Conservation (phyloP, 352 stramenopile genomes). For the Phytophthora litchii region DNA sequence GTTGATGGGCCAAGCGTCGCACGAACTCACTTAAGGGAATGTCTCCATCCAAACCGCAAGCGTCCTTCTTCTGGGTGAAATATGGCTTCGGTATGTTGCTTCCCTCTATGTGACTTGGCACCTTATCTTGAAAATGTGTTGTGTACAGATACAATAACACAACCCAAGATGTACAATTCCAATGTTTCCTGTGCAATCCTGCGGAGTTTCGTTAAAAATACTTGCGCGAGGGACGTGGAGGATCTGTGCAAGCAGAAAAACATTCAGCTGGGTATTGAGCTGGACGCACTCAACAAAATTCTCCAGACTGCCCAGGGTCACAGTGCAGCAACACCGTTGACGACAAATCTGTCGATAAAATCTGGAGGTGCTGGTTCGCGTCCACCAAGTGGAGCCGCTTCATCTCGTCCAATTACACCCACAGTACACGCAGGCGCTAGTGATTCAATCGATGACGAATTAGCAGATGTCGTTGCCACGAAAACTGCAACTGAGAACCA, state of each 20-base stretch:
- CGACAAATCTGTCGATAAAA: constrained; percentile 6
- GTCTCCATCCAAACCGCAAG: constrained; percentile 12
- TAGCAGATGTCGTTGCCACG: constrained; percentile 34
- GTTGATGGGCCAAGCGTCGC: no score
- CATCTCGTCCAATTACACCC: constrained; percentile 22
- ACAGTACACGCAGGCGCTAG: constrained; percentile 6
- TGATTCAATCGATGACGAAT: constrained; percentile 27
- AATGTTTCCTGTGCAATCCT: constrained; percentile 77
- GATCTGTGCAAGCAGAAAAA: constrained; percentile 79
- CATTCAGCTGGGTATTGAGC: constrained; percentile 76
- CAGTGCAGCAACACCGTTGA: constrained; percentile 16
- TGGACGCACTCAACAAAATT: constrained; percentile 62
- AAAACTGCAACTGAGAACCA: constrained; percentile 53
- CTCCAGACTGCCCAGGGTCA: constrained; percentile 16
- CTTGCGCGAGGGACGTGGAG: constrained; percentile 69
- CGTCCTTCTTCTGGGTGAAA: constrained; percentile 77
- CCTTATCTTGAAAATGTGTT: no score
- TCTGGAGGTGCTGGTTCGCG: constrained; percentile 14
- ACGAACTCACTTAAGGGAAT: not conserved
- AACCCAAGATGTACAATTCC: constrained; percentile 77
- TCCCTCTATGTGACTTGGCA: not conserved
- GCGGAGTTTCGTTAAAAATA: constrained; percentile 70
- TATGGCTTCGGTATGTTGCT: constrained; percentile 74
- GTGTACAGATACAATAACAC: constrained; percentile 51
- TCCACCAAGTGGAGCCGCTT: constrained; percentile 23